phyloP scores from a whole-genome alignment of 768 basidiomycete genomes.

The Crepidotus variabilis region DNA sequence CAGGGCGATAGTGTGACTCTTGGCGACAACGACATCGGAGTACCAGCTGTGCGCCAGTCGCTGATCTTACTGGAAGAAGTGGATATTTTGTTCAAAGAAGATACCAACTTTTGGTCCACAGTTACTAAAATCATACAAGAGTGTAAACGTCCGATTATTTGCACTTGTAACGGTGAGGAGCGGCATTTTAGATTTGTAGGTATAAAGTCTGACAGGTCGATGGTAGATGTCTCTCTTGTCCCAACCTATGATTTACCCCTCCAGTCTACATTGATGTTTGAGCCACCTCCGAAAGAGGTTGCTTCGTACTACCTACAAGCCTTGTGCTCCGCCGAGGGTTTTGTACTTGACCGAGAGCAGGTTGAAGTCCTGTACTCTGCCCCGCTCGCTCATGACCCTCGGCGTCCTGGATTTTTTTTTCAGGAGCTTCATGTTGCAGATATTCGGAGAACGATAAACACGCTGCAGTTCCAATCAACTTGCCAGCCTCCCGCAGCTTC shows the following conservation, averaged over 20 bases:
- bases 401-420: slow-evolving; percentile 8
- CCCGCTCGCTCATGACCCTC: slow-evolving; percentile 22
- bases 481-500: slow-evolving; percentile 1
- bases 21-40: slow-evolving; percentile 11
- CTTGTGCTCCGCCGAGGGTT: slow-evolving; percentile 56
- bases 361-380: slow-evolving; percentile 41
- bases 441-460: slow-evolving; percentile 60
- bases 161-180: slow-evolving; percentile 89
- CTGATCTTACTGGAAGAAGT: slow-evolving; percentile 93
- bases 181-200: slow-evolving; percentile 9
- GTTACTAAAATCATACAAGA: slow-evolving; percentile 78
- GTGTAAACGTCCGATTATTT: slow-evolving; percentile 83
- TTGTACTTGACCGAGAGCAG: slow-evolving; percentile 34
- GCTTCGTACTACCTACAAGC: slow-evolving; percentile 68
- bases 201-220: slow-evolving; percentile 7
- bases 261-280: slow-evolving; percentile 67
- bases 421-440: slow-evolving; percentile 36
- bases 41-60: slow-evolving; percentile 63
- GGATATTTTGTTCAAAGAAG: slow-evolving; percentile 88
- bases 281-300: slow-evolving; percentile 48
- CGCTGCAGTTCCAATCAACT: slow-evolving; percentile 53
- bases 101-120: slow-evolving; percentile 81
- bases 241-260: slow-evolving; percentile 74
- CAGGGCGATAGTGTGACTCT: slow-evolving; percentile 3
- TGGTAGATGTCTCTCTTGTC: slow-evolving; percentile 64